These are phyloP conservation scores for Jatropha curcas DNA, from an alignment of 345 rosid genomes.

Conservation along the genomic window DNA sequence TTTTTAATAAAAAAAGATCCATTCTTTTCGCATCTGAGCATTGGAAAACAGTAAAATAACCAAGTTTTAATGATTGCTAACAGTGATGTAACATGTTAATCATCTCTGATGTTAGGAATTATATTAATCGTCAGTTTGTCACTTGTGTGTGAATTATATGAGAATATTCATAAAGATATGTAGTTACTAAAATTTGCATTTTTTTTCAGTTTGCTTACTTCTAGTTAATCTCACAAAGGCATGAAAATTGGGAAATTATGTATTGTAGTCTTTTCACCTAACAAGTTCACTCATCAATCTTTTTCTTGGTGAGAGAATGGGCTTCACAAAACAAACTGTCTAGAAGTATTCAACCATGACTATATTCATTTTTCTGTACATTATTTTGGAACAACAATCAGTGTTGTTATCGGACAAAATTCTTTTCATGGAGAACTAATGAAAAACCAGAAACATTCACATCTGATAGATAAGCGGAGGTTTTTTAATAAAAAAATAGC, in stretches of 20 bases:
- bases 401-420: background rate
- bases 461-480: background rate
- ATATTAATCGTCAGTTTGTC: too few relatives aligned
- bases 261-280: background rate
- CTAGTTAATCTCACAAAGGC: background rate
- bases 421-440: background rate
- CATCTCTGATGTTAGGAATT: background rate
- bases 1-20: too few relatives aligned
- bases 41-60: too few relatives aligned
- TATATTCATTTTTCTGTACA: too few relatives aligned
- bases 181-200: background rate
- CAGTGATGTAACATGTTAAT: background rate
- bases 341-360: background rate
- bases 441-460: background rate
- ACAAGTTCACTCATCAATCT: background rate
- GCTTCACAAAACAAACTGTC: background rate
- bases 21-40: too few relatives aligned
- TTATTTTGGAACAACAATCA: background rate
- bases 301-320: background rate
- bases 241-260: background rate
- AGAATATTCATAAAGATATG: too few relatives aligned
- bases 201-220: background rate
- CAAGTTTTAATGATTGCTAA: too few relatives aligned
- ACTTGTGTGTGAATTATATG: background rate
- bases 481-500: too few relatives aligned